Percentiles rank a stretch among this genome's conserved stretches.
These are phyloP conservation scores for Arthrobotrys sphaeroides DNA, from an alignment of 2,329 filamentous ascomycete genomes.

Conservation along the genomic window DNA sequence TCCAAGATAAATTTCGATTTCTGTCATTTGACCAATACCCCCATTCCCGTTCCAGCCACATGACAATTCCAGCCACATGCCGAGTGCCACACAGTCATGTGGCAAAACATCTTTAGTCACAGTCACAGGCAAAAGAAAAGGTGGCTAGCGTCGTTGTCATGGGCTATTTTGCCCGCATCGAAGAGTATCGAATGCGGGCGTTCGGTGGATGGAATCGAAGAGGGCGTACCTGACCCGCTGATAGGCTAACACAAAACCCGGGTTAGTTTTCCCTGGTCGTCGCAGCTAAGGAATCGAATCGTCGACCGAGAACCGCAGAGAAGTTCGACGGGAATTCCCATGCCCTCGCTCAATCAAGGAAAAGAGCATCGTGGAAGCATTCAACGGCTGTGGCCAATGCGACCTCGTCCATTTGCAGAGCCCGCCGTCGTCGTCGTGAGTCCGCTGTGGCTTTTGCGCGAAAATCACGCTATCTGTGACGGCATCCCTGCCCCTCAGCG, in stretches of 20 bases:
- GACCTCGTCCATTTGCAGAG: not conserved
- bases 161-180: conserved; percentile 12
- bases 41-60: conserved; percentile 16
- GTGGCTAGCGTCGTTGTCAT: conserved; percentile 26
- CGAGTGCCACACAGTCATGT: conserved; percentile 8
- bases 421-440: not conserved
- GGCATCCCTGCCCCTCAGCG: conserved; percentile 13
- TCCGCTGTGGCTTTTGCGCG: conserved; percentile 33
- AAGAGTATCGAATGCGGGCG: not conserved
- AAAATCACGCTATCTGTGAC: conserved; percentile 37
- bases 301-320: not conserved
- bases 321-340: not conserved
- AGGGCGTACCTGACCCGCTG: conserved; percentile 20
- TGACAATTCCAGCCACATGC: conserved; percentile 2
- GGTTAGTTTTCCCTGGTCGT: not conserved
- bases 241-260: conserved; percentile 21
- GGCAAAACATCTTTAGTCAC: conserved; percentile 7
- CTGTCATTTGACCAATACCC: not conserved
- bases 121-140: not conserved
- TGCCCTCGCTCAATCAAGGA: not conserved
- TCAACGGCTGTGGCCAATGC: conserved; percentile 18
- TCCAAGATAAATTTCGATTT: not conserved
- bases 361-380: not conserved
- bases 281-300: not conserved
- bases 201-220: conserved; percentile 21